phyloP scores from a whole-genome alignment of 1,284 basidiomycete genomes.

The Naganishia sp. region DNA sequence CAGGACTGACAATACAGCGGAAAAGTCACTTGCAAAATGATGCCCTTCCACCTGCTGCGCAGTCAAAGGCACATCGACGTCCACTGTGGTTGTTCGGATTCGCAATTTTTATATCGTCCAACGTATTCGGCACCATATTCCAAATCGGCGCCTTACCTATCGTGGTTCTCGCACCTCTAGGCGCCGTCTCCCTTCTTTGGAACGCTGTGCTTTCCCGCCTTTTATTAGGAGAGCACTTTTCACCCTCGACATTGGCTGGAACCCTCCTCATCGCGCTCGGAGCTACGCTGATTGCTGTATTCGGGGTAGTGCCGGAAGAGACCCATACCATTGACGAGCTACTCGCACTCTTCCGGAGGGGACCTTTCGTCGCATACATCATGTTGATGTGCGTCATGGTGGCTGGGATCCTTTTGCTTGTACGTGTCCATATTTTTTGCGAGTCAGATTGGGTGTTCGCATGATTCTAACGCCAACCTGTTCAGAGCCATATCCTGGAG shows the following conservation, averaged over 20 bases:
- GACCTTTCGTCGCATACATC: constrained; percentile 80
- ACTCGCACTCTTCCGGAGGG: constrained; percentile 72
- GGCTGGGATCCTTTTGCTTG: constrained; percentile 64
- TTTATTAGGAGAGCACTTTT: constrained; percentile 83
- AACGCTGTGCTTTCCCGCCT: constrained; percentile 89
- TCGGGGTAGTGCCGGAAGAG: constrained; percentile 88
- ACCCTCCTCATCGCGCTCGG: constrained; percentile 85
- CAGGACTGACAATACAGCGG: constrained; percentile 85
- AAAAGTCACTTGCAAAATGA: constrained; percentile 92
- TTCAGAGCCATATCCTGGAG: constrained; percentile 39
- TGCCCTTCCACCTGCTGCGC: constrained; percentile 64
- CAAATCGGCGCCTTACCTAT: constrained; percentile 93
- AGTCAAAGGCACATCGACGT: constrained; percentile 70
- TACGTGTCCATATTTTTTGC: constrained; percentile 42
- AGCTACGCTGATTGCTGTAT: constrained; percentile 84
- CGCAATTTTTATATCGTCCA: constrained; percentile 73
- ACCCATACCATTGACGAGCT: constrained; percentile 88
- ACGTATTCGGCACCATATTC: constrained; percentile 87
- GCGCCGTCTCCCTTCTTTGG: constrained; percentile 88
- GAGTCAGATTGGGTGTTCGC: too few species aligned
- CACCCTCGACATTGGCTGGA: constrained; percentile 78
- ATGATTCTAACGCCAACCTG: too few species aligned
- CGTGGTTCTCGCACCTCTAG: constrained; percentile 87
- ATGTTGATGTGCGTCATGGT: constrained; percentile 68
- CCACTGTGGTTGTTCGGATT: constrained; percentile 56